Percentiles rank a stretch among this genome's conserved stretches.
These are phyloP conservation scores for Pulicaria dysenterica DNA, from an alignment of 129 eudicot genomes.

Conservation along the genomic window DNA sequence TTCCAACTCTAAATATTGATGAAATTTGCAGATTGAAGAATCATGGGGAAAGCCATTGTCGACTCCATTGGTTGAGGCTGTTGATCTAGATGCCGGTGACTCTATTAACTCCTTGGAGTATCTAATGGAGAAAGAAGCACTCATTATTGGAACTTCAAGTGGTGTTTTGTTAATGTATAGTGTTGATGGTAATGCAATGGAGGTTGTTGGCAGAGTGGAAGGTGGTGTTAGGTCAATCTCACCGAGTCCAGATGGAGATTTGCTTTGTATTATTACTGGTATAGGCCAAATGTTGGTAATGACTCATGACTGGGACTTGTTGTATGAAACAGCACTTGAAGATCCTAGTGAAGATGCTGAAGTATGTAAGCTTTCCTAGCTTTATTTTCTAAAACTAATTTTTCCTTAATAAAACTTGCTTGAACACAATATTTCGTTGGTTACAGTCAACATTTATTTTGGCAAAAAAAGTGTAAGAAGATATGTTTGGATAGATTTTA, in stretches of 20 bases:
- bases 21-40: conserved; percentile 50
- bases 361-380: conserved; percentile 53
- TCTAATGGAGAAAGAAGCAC: conserved; percentile 96
- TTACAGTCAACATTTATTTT: neutral
- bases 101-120: conserved; percentile 76
- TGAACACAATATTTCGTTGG: neutral
- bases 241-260: conserved; percentile 98
- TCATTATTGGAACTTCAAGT: conserved; percentile 73
- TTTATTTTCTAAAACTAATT: neutral
- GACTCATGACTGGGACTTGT: conserved; percentile 97
- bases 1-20: neutral
- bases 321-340: conserved; percentile 77
- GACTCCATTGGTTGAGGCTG: conserved; percentile 40
- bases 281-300: conserved; percentile 80
- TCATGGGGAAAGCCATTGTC: conserved; percentile 37
- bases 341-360: conserved; percentile 71
- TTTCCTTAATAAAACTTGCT: neutral
- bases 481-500: neutral
- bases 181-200: conserved; percentile 63
- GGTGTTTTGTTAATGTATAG: conserved; percentile 71
- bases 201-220: conserved; percentile 83
- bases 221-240: conserved; percentile 94
- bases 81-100: conserved; percentile 81
- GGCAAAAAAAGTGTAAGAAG: neutral
- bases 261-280: conserved; percentile 80